Evolutionary conservation across 1,139 yeast genomes (phyloP), one percentile per base, ranked within the genome.

Genomic region (Citeromyces siamensis): DNA sequence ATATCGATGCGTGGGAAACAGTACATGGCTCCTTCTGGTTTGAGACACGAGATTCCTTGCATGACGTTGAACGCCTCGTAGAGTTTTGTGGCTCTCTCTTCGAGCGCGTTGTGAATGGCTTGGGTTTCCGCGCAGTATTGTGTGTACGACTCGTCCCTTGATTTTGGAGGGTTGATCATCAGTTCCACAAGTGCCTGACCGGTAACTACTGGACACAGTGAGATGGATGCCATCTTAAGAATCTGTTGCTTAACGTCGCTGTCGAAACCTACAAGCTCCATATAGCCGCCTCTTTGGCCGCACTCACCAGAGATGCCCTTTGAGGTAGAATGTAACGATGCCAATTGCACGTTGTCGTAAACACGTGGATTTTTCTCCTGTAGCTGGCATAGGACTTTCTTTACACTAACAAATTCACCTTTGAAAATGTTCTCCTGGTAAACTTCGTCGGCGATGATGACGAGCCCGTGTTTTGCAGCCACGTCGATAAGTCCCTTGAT

Each of bases 241-340:
- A 90, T 66, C 38, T 82, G 68, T 32, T 74, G 81, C 48, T 67
- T 64, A 13, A 88, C 79, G 35, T 80, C 88, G 4, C 66, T 65
- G 19, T 70, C 62, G 58, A 90, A 83, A 1, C 95, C 95, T 12
- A 78, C 71, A 10, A 88, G 62, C 59, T 90, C 98, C 94, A 90
- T 83, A 65, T 88, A 93, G 4, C 99, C 98, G 50, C 97, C 98
- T 60, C 98, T 78, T 63, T 90, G 98, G 41, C 98, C 98, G 67
- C 98, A 90, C 62, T 90, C 98, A 41, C 98, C 99, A 47, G 86
- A 73, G 51, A 86, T 84, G 55, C 98, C 98, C 62, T 90, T 90
- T 14, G 97, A 88, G 29, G 94, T 86, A 12, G 97, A 86, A 57
- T 90, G 97, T 46, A 90, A 65, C 2, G 97, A 88, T 2, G 94